Evolutionary conservation across 2,329 filamentous ascomycete species (phyloP), one percentile per base, ranked within the genome.

Genomic region (Teratosphaeria destructans): DNA sequence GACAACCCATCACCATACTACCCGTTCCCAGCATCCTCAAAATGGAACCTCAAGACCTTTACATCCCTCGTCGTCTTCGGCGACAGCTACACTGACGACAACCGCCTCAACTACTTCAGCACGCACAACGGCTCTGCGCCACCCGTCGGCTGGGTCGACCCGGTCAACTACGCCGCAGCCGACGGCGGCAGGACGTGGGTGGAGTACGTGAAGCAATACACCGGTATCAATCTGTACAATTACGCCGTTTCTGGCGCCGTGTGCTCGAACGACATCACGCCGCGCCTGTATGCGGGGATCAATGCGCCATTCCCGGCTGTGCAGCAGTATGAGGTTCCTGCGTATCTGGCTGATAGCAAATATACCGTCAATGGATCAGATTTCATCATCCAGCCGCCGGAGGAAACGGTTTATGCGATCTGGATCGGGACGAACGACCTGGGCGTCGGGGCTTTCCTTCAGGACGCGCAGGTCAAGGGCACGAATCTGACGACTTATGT

Each of bases 361-460:
- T 63, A 71, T 37, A 59, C 63, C 14, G 61, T 70, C 1, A 73
- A 75, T 58, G 75, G 75, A 57, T 74, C 69, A 1, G 72, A 73
- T 5, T 73, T 75, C 67, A 72, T 81, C 60, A 68, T 72, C 37
- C 74, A 76, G 54, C 78, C 76, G 2, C 66, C 79, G 1, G 73
- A 81, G 34, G 84, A 85, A 63, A 89, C 87, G 0, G 84, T 89
- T 2, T 92, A 90, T 67, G 80, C 84, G 1, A 81, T 92, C 56
- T 92, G 87, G 87, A 90, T 92, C 66, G 89, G 89, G 3, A 91
- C 88, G 27, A 93, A 93, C 69, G 89, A 94, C 67, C 76, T 93
- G 10, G 88, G 88, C 26, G 78, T 77, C 59, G 73, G 78, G 57
- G 86, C 81, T 8, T 87, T 91, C 68, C 71, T 92, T 35, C 83